Evolutionary conservation across 202 grass and related monocot species (phyloP).

Genomic region (Sporobolus alterniflorus): DNA sequence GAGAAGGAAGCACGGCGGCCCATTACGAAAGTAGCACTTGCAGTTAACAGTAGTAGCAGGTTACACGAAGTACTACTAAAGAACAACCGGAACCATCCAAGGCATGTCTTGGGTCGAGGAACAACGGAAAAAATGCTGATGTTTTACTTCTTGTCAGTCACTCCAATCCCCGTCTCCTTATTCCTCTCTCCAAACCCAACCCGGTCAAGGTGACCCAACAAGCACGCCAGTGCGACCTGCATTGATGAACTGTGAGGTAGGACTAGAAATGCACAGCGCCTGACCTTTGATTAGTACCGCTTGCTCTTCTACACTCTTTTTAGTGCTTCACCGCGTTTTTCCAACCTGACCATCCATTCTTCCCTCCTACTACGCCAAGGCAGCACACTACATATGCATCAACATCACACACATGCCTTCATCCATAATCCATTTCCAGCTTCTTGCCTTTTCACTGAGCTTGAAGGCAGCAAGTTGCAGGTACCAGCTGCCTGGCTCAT

Average conservation of each 20-base stretch:
- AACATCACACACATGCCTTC: background rate
- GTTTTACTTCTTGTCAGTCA: background rate
- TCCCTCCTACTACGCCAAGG: background rate
- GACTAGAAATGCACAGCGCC: background rate
- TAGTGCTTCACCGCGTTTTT: slow-evolving; percentile 22
- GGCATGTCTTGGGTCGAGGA: background rate
- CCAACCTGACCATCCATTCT: slow-evolving; percentile 31
- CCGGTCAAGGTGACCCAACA: background rate
- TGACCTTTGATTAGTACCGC: background rate
- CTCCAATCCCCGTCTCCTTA: background rate
- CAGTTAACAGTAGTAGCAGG: background rate
- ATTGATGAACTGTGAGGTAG: background rate
- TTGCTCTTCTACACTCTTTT: background rate
- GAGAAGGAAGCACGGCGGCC: no score
- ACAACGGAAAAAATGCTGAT: background rate
- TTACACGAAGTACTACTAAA: background rate
- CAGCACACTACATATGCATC: slow-evolving; percentile 19
- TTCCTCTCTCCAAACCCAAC: background rate
- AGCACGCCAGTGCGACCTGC: background rate
- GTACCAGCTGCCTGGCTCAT: background rate
- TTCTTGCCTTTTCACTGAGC: background rate
- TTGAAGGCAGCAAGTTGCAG: background rate
- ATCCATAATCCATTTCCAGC: background rate
- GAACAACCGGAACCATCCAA: background rate
- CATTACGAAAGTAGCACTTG: no score